A percentile compares a stretch with the other conserved stretches of the same genome.
Conservation (phyloP, 768 basidiomycete species). For the Lactarius quietus region DNA sequence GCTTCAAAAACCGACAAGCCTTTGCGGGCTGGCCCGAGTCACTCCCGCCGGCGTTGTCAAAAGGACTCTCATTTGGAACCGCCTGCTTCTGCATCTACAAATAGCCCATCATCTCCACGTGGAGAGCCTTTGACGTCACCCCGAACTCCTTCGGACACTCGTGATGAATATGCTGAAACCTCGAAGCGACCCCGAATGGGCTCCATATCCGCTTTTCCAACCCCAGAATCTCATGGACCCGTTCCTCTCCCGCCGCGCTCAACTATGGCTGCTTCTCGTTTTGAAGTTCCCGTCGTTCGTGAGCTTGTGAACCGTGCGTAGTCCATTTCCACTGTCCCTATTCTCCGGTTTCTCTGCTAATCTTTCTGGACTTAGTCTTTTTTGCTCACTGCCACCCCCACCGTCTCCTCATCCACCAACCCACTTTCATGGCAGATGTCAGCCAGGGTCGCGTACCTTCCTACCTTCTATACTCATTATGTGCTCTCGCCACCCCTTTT, state of each 20-base stretch:
- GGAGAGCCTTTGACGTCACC: constrained; percentile 15
- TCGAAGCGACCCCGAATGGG: constrained; percentile 16
- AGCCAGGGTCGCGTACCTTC: constrained; percentile 63
- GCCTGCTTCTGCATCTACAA: constrained; percentile 14
- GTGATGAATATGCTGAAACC: constrained; percentile 20
- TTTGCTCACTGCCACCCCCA: constrained; percentile 80
- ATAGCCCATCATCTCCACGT: neutral
- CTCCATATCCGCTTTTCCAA: constrained; percentile 7
- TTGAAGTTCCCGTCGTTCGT: constrained; percentile 25
- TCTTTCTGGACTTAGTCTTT: constrained; percentile 50
- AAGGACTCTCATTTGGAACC: constrained; percentile 12
- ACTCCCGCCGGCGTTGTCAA: constrained; percentile 18
- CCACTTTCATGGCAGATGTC: constrained; percentile 66
- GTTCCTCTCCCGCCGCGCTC: neutral
- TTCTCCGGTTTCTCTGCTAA: constrained; percentile 7
- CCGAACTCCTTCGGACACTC: constrained; percentile 31
- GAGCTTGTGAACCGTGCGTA: constrained; percentile 26
- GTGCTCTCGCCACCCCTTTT: constrained; percentile 73
- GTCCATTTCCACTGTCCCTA: neutral
- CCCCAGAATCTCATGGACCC: constrained; percentile 5
- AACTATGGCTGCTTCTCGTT: constrained; percentile 14
- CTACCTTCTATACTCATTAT: constrained; percentile 69
- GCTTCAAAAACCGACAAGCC: constrained; percentile 26
- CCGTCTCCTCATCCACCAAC: constrained; percentile 72
- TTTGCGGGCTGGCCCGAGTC: constrained; percentile 6